Evolutionary conservation across 305 asterid genomes (phyloP), one percentile per base, ranked within the genome.

Genomic region (Ruellia speciosa): DNA sequence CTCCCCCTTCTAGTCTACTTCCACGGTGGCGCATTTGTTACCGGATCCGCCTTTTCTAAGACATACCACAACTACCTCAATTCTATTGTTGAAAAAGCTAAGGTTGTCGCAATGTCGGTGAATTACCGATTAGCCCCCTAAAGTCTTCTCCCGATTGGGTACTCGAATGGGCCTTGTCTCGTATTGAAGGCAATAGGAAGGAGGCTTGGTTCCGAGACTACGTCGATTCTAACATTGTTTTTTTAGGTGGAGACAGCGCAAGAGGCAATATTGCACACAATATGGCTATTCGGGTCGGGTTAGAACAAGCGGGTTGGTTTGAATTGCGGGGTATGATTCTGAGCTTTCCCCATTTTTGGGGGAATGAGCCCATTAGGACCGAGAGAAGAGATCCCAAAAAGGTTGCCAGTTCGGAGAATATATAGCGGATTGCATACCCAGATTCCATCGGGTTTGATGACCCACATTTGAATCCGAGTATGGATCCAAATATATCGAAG

Each of bases 111-210:
- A 0, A 79, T 83, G 0, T 88, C 94, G 0, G 81, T 86, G 0
- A 74, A 81, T 47, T 88, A 88, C 76, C 61, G 95, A 39, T 58
- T 81, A 28, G 96, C 95, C 49, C 95, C 96, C 0, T 88, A 85
- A 18, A 24, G 73, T 62, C 85, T 75, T 4, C 70, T 88, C 0
- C 94, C 94, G 0, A 37, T 51, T 15, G 84, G 74, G 94, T 79
- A 0, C 71, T 88, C 3, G 56, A 70, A 12, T 85, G 94, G 94
- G 66, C 77, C 0, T 72, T 75, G 14, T 75, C 84, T 24, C 31
- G 4, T 14, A 28, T 49, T 2, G 18, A 14, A 1, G 79, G 74
- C 0, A 49, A 18, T 6, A 75, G 82, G 0, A 16, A 5, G 2
- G 96, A 84, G 8, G 31, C 55, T 3, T 86, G 95, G 92, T 74